Evolutionary conservation across 108 stramenopile genomes (phyloP).

Genomic region (Skeletonema menzelii): DNA sequence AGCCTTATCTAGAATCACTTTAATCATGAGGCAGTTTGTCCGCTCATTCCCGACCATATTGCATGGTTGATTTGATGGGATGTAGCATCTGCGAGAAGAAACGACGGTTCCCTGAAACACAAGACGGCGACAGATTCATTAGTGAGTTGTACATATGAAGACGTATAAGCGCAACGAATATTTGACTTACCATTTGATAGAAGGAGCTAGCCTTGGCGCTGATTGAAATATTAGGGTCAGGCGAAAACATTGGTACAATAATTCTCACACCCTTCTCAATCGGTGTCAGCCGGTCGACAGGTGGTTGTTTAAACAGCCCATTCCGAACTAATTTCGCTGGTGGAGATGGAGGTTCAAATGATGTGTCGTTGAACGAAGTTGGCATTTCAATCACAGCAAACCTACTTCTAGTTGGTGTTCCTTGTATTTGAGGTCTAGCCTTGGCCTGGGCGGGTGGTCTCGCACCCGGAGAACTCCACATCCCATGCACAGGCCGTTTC

Average conservation of each 20-base stretch:
- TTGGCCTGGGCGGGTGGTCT: slow-evolving; percentile 7
- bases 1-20: slow-evolving; percentile 74
- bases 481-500: slow-evolving; percentile 64
- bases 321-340: neutral
- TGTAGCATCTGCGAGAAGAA: slow-evolving; percentile 58
- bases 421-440: neutral
- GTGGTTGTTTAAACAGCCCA: neutral
- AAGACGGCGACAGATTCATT: neutral
- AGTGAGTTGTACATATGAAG: neutral
- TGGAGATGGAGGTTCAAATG: neutral
- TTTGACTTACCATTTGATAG: slow-evolving; percentile 66
- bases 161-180: neutral
- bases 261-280: slow-evolving; percentile 72
- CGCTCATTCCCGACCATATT: slow-evolving; percentile 12
- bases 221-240: slow-evolving; percentile 19
- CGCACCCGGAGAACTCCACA: slow-evolving; percentile 60
- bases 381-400: neutral
- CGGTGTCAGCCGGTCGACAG: slow-evolving; percentile 14
- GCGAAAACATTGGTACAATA: slow-evolving; percentile 77
- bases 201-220: slow-evolving; percentile 16
- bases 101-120: slow-evolving; percentile 60
- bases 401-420: neutral
- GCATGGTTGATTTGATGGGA: slow-evolving; percentile 23
- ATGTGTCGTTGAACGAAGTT: neutral
- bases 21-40: slow-evolving; percentile 76